Evolutionary conservation across 2,329 filamentous ascomycete genomes (phyloP), one percentile per base, ranked within the genome.

Genomic region (Ophiosphaerella narmari): DNA sequence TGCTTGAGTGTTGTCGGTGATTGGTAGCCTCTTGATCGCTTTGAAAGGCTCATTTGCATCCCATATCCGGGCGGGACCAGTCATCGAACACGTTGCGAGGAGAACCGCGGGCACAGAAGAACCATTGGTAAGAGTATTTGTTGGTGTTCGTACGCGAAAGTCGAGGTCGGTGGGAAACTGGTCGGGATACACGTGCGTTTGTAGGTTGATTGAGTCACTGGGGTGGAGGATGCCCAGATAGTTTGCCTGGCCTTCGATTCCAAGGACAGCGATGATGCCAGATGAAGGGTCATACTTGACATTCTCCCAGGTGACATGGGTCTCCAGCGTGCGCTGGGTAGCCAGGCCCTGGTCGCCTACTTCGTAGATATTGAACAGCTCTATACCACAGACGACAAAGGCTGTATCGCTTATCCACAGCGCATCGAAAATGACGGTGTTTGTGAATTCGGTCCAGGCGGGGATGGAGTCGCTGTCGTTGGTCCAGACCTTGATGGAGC

Each of bases 341-440:
- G 56, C 63, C 18, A 72, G 31, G 1, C 53, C 43, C 0, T 71
- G 62, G 24, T 21, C 18, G 18, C 54, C 58, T 18, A 76, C 64
- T 14, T 73, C 63, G 59, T 75, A 76, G 4, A 73, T 63, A 23
- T 72, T 69, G 44, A 76, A 67, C 3, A 74, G 60, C 18, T 71
- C 62, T 7, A 73, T 71, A 9, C 77, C 77, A 45, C 74, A 77
- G 9, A 78, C 74, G 8, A 76, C 67, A 52, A 80, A 78, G 2
- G 67, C 66, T 3, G 73, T 68, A 12, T 76, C 71, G 38, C 63
- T 73, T 35, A 73, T 74, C 77, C 77, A 79, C 11, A 71, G 68
- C 1, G 74, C 77, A 49, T 79, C 77, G 23, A 74, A 65, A 1
- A 78, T 71, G 45, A 68, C 68, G 4, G 70, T 68, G 18, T 76